These are phyloP conservation scores for Chamaecrista fasciculata DNA, from an alignment of 306 rosid species.

Conservation along the genomic window DNA sequence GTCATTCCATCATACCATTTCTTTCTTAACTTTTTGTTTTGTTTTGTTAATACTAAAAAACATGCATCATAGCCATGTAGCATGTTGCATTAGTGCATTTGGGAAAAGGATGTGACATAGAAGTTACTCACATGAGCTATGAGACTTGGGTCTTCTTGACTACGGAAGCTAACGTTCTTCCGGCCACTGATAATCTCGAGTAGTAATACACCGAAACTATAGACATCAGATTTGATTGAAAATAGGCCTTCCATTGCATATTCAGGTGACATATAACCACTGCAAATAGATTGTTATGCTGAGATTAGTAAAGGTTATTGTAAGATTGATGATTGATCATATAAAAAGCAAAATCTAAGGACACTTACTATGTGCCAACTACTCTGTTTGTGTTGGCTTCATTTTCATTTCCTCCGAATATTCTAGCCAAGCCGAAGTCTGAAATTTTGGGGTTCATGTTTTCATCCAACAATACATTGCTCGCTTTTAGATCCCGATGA, in stretches of 20 bases:
- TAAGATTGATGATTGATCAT: neutral
- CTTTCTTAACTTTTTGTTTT: too few species aligned
- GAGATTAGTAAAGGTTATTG: neutral
- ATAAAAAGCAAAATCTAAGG: neutral
- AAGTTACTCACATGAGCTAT: conserved; percentile 56
- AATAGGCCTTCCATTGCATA: conserved; percentile 28
- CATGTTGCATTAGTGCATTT: too few species aligned
- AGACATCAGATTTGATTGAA: conserved; percentile 29
- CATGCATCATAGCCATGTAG: too few species aligned
- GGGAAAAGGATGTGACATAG: too few species aligned
- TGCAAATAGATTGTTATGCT: neutral
- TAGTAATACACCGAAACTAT: conserved; percentile 30
- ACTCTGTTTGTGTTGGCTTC: conserved; percentile 61
- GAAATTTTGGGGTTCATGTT: conserved; percentile 77
- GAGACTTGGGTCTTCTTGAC: conserved; percentile 49
- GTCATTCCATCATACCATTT: too few species aligned
- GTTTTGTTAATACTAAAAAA: too few species aligned
- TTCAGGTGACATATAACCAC: conserved; percentile 28
- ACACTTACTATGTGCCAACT: conserved; percentile 78
- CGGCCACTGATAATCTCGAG: conserved; percentile 39
- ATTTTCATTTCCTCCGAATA: conserved; percentile 65
- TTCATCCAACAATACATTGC: conserved; percentile 68
- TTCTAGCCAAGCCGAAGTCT: conserved; percentile 79
- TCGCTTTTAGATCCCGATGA: conserved; percentile 73
- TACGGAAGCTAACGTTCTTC: conserved; percentile 56